A percentile compares a stretch with the other conserved stretches of the same genome.
These are phyloP conservation scores for Hemileccinum rubropunctum DNA, from an alignment of 768 basidiomycete species.

Conservation along the genomic window DNA sequence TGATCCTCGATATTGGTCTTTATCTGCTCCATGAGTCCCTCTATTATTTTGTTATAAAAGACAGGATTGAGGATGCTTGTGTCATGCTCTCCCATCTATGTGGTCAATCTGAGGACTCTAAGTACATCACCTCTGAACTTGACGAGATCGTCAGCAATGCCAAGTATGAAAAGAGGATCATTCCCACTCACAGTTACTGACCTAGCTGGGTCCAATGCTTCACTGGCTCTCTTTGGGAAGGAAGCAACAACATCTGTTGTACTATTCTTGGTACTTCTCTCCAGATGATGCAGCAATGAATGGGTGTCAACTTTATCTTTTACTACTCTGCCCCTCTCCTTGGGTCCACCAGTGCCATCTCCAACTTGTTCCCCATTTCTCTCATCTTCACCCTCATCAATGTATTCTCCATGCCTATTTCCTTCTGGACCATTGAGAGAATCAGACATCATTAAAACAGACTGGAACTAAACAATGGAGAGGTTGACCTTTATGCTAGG, in stretches of 20 bases:
- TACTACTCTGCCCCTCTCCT: too few relatives aligned
- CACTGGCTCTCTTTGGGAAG: too few relatives aligned
- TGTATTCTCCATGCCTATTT: slow-evolving; percentile 78
- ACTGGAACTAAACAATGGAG: too few relatives aligned
- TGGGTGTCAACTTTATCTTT: too few relatives aligned
- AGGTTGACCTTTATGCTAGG: too few relatives aligned
- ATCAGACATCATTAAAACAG: slow-evolving; percentile 84
- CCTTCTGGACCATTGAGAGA: slow-evolving; percentile 77
- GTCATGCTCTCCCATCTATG: slow-evolving; percentile 61
- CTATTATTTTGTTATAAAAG: slow-evolving; percentile 73
- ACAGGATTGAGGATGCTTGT: slow-evolving; percentile 54
- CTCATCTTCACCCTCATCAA: too few relatives aligned
- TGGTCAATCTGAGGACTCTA: slow-evolving; percentile 43
- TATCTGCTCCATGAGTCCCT: slow-evolving; percentile 75
- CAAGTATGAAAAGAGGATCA: slow-evolving; percentile 52
- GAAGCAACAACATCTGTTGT: too few relatives aligned
- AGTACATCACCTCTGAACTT: slow-evolving; percentile 51
- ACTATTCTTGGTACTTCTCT: too few relatives aligned
- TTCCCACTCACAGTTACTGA: slow-evolving; percentile 60
- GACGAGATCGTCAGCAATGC: slow-evolving; percentile 61
- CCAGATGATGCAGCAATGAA: too few relatives aligned
- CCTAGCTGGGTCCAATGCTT: slow-evolving; percentile 38
- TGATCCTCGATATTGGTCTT: slow-evolving; percentile 70
- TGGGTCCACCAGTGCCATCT: too few relatives aligned
- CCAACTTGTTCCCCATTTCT: too few relatives aligned